These are phyloP conservation scores for Neocallimastix lanati DNA, from an alignment of 192 early-diverging fungal species.

Conservation along the genomic window DNA sequence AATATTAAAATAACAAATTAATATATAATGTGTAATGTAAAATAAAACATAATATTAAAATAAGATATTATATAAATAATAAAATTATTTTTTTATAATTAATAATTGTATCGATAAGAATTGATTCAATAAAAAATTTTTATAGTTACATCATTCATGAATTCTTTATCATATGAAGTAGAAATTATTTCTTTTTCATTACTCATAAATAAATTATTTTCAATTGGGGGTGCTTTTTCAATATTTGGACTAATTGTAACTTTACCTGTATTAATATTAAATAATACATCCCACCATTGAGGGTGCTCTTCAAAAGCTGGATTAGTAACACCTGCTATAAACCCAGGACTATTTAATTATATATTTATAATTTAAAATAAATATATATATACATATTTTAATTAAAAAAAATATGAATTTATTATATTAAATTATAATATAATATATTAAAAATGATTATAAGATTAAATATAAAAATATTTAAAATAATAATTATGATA, in stretches of 20 bases:
- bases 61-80: too few species aligned
- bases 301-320: slow-evolving; percentile 85
- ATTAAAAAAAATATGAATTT: background rate
- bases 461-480: too few species aligned
- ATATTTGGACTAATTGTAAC: slow-evolving; percentile 71
- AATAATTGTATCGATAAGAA: too few species aligned
- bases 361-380: background rate
- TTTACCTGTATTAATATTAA: slow-evolving; percentile 80
- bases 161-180: background rate
- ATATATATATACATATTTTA: background rate
- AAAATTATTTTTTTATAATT: too few species aligned
- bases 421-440: too few species aligned
- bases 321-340: slow-evolving; percentile 92
- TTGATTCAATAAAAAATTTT: too few species aligned
- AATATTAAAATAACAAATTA: too few species aligned
- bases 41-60: too few species aligned
- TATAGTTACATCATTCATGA: background rate
- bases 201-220: background rate
- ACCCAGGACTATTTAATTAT: slow-evolving; percentile 36
- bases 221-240: slow-evolving; percentile 6
- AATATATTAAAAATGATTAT: too few species aligned
- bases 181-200: background rate
- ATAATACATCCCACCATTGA: slow-evolving; percentile 91
- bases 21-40: too few species aligned
- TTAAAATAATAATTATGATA: too few species aligned